Evolutionary conservation across 805 yeast genomes (phyloP), one percentile per base, ranked within the genome.

Genomic region (Kodamaea kakaduensis): DNA sequence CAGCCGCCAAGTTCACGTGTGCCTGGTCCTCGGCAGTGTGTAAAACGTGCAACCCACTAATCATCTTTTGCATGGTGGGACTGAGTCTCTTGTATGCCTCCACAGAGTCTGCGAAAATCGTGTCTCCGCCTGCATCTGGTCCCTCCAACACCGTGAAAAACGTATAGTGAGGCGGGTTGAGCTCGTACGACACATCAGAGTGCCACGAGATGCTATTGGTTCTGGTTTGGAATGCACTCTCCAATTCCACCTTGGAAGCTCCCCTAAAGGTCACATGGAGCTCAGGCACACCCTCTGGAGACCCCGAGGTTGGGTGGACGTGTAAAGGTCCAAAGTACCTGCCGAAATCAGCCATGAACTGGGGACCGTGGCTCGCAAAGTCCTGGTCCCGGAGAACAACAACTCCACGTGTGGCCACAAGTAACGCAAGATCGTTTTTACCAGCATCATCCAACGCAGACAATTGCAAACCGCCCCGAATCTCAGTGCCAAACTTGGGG

Each of bases 1-100:
- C 89, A 29, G 54, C 38, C 9, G 35, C 40, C 56, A 44, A 73
- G 40, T 73, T 75, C 36, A 67, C 58, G 47, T 72, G 76, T 1
- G 88, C 89, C 59, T 84, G 93, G 38, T 76, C 84, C 34, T 64
- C 73, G 1, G 85, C 81, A 9, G 87, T 72, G 61, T 84, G 89
- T 27, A 77, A 63, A 3, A 78, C 89, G 48, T 77, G 75, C 48
- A 84, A 68, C 0, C 81, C 81, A 13, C 68, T 65, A 28, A 83
- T 55, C 44, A 79, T 61, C 48, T 75, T 61, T 52, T 78, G 70
- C 64, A 82, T 73, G 18, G 64, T 71, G 16, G 84, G 83, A 1
- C 89, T 81, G 35, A 84, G 67, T 48, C 89, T 64, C 40, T 78
- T 73, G 57, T 79, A 84, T 8, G 86, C 87, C 54, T 81, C 87